Evolutionary conservation across 345 rosid genomes (phyloP), one percentile per base, ranked within the genome.

Genomic region (Fremontodendron californicum): DNA sequence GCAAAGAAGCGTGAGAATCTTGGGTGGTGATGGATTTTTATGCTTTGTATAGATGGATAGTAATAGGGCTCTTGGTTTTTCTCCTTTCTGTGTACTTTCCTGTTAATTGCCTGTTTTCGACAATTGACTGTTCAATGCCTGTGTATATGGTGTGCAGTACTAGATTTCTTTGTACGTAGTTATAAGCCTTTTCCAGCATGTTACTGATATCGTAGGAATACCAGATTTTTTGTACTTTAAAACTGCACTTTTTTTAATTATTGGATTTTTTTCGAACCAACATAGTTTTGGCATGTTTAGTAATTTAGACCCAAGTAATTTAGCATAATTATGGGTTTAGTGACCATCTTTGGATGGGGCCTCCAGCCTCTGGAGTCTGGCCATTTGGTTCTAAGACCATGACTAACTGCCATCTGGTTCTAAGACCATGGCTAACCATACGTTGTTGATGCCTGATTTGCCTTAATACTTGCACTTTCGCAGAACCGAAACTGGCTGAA

Each of bases 1-100:
- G 70, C 6, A 43, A 74, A 61, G 43, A 75, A 43, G 77, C 31
- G 16, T 62, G 68, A 33, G 54, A 75, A 63, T 31, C 15, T 64
- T 76, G 73, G 33, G 19, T 51, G 49, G 51, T 76, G 72, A 21
- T 18, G 42, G 65, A 27, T 19, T 58, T 52, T 16, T 13, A 52
- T 60, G 21, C 39, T 48, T 42, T 71, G 69, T 80, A 68, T 29
- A 69, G 16, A 13, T 25, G 75, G 9, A 29, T 42, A 18, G 62
- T 54, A 71, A 58, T 71, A 65, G 37, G 23, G 21, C 74, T 51
- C 60, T 55, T 67, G 29, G 19, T 29, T 37, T 29, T 21, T 40
- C n/a, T 13, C 11, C 18, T 39, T 60, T 6, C 2, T 35, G 0
- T 18, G 42, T 19, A 19, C 61, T 19, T 31, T 21, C 6, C 6